Evolutionary conservation across 2,329 filamentous ascomycete species (phyloP), one percentile per base, ranked within the genome.

Genomic region (Alternaria sp.): DNA sequence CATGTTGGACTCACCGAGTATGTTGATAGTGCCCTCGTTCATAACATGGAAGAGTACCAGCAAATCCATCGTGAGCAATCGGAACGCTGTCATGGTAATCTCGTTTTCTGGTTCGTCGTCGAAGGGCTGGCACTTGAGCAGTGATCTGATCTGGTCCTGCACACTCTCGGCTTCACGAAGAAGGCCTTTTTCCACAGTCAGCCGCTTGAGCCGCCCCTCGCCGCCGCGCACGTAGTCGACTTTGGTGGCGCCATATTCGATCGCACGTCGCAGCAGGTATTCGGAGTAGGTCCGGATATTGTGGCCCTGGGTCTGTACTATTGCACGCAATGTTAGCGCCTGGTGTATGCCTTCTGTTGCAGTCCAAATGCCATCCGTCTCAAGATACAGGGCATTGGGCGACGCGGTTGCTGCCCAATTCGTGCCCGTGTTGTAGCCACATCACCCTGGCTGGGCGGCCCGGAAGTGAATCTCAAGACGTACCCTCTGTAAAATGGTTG

Each of bases 1-100:
- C 6, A 14, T 43, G 33, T 14, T 33, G 37, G 9, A 76, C 88
- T 69, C 84, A 96, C 95, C 93, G 61, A 99, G 84, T 63, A 99
- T 93, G 80, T 97, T 97, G 82, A 99, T 99, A 77, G 97, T 92
- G 53, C 93, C 96, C 81, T 97, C 94, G 77, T 99, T 99, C 82
- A 97, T 91, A 50, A 96, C 93, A 75, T 97, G 94, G 83, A 97
- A 99, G 58, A 99, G 84, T 14, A 92, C 90, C 64, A 99, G 82
- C 41, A 99, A 85, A 79, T 99, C 96, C 73, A 97, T 85, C 20
- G 97, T 96, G 58, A 99, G 84, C 67, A 99, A 85, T 62, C 96
- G 89, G 78, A 98, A 99, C 26, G 96, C 94, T 10, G 93, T 96
- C 70, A 98, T 87, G 10, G 94, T 96, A 71, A 99, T 98, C 80